Percentiles rank a stretch among this genome's conserved stretches.
Evolutionary conservation across 495 filamentous ascomycete species (phyloP).

Genomic region (Rusavskia elegans): DNA sequence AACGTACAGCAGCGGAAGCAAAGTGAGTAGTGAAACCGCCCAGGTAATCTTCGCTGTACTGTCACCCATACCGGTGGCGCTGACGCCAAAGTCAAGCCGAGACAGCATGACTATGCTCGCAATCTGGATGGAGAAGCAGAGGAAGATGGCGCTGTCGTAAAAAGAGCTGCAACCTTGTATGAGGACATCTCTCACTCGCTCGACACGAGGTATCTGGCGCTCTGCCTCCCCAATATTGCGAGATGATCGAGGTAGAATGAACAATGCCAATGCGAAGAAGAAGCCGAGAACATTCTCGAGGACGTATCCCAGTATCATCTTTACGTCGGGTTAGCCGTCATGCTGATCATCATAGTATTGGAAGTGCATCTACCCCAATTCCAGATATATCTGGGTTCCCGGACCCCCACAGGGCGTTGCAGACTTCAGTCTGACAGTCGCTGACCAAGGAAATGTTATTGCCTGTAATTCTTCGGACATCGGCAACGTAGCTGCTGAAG

Average conservation of each 20-base stretch:
- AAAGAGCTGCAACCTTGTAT: conserved; percentile 7
- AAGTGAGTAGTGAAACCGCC: conserved; percentile 14
- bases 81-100: conserved; percentile 19
- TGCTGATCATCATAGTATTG: background rate
- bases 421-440: conserved; percentile 12
- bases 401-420: conserved; percentile 14
- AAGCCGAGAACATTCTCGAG: conserved; percentile 9
- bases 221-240: background rate
- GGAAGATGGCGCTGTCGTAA: conserved; percentile 19
- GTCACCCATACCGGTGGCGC: conserved; percentile 14
- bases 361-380: conserved; percentile 8
- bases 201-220: background rate
- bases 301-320: conserved; percentile 16
- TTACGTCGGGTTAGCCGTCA: background rate
- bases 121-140: conserved; percentile 21
- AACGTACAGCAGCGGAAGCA: conserved; percentile 14
- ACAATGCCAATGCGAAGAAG: background rate
- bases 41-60: conserved; percentile 18
- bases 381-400: conserved; percentile 17
- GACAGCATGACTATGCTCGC: conserved; percentile 19
- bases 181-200: background rate
- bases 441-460: conserved; percentile 2
- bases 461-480: conserved; percentile 6
- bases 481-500: conserved; percentile 10
- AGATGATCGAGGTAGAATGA: background rate